A percentile compares a stretch with the other conserved stretches of the same genome.
phyloP scores from a whole-genome alignment of 352 stramenopile species.

The Phytophthora sojae region DNA sequence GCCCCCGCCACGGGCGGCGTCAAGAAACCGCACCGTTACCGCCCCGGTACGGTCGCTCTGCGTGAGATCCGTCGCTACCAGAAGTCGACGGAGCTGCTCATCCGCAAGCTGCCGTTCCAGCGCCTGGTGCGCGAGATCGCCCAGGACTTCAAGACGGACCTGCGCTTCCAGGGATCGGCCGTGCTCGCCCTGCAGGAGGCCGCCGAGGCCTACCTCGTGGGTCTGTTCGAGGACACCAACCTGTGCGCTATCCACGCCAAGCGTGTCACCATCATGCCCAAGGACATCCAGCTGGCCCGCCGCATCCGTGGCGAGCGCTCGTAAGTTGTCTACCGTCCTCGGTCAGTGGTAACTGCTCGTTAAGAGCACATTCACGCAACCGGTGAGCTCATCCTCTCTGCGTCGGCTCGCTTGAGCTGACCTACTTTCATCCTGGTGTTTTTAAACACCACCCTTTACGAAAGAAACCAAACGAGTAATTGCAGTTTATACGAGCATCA shows the following conservation, averaged over 20 bases:
- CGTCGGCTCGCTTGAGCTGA: constrained; percentile 21
- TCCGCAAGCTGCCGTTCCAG: constrained; percentile 97
- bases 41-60: constrained; percentile 91
- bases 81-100: constrained; percentile 94
- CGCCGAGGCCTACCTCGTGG: constrained; percentile 94
- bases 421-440: constrained; percentile 70
- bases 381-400: neutral
- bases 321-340: constrained; percentile 50
- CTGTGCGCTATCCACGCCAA: constrained; percentile 96
- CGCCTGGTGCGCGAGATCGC: constrained; percentile 96
- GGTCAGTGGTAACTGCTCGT: constrained; percentile 11
- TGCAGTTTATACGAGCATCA: too few species aligned
- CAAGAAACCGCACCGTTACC: constrained; percentile 93
- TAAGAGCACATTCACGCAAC: neutral
- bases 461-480: constrained; percentile 45
- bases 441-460: constrained; percentile 84
- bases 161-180: constrained; percentile 96
- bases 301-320: constrained; percentile 93
- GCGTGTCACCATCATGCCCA: constrained; percentile 97
- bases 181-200: constrained; percentile 93
- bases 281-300: constrained; percentile 95
- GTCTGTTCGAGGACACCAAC: constrained; percentile 97
- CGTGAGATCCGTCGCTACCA: constrained; percentile 98
- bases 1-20: constrained; percentile 92
- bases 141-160: constrained; percentile 97